Conservation (phyloP, 805 yeast species). For the Wickerhamiella nectarea region DNA sequence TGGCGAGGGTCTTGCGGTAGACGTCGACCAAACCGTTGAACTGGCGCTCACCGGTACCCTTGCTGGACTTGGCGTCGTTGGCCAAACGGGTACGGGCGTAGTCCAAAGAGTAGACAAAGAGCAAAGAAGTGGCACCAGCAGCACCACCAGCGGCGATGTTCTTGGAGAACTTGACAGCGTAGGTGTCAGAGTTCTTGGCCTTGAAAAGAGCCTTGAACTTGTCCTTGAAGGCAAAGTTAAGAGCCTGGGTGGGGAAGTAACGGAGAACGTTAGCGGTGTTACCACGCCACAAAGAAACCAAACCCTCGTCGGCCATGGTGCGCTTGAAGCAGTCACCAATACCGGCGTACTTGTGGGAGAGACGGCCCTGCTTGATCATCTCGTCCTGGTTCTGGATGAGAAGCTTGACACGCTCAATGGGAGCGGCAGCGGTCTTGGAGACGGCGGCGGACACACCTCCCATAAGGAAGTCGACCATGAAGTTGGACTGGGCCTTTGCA, state of each 20-base stretch:
- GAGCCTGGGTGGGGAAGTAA: conserved; percentile 97
- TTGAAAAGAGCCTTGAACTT: conserved; percentile 85
- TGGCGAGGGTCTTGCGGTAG: conserved; percentile 80
- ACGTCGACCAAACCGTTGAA: conserved; percentile 91
- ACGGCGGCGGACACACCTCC: conserved; percentile 98
- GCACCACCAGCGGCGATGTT: conserved; percentile 95
- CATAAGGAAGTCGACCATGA: conserved; percentile 60
- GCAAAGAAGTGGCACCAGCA: conserved; percentile 85
- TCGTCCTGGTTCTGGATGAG: conserved; percentile 93
- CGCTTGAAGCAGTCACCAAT: conserved; percentile 81
- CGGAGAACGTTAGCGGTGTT: conserved; percentile 94
- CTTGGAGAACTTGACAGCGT: conserved; percentile 82
- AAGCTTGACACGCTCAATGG: conserved; percentile 87
- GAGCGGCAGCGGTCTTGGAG: conserved; percentile 91
- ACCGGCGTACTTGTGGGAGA: conserved; percentile 73
- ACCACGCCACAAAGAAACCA: conserved; percentile 92
- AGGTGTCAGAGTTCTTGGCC: conserved; percentile 78
- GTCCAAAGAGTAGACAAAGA: conserved; percentile 87
- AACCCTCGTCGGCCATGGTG: conserved; percentile 84
- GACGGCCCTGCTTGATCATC: conserved; percentile 92
- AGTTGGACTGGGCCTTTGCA: conserved; percentile 17
- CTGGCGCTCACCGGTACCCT: conserved; percentile 73
- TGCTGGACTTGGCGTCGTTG: conserved; percentile 74
- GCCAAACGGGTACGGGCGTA: conserved; percentile 97
- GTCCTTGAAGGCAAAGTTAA: conserved; percentile 93